Evolutionary conservation across 768 basidiomycete genomes (phyloP).

Genomic region (Leccinum aurantiacum): DNA sequence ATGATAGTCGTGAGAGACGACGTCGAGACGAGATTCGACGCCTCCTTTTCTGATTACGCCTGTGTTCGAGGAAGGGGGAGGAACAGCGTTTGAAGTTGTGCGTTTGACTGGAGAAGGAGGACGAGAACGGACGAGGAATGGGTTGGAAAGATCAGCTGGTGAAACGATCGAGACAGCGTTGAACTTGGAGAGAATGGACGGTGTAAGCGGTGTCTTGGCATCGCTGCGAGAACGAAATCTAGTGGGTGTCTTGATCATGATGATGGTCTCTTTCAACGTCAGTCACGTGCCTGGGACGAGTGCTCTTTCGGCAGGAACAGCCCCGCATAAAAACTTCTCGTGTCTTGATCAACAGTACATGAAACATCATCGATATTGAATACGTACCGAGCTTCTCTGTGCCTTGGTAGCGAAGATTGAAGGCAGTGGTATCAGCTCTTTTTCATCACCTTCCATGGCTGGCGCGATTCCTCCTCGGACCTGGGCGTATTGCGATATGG

Average conservation of each 20-base stretch:
- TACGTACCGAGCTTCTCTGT: too few relatives aligned
- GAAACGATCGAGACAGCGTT: constrained; percentile 37
- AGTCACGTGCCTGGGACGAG: too few relatives aligned
- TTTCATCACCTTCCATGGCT: too few relatives aligned
- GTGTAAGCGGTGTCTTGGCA: constrained; percentile 49
- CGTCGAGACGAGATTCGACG: constrained; percentile 72
- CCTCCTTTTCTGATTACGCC: constrained; percentile 78
- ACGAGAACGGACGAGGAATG: constrained; percentile 58
- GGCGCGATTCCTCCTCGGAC: too few relatives aligned
- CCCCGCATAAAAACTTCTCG: too few relatives aligned
- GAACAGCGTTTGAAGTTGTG: constrained; percentile 46
- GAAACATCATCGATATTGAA: too few relatives aligned
- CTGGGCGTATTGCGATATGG: too few relatives aligned
- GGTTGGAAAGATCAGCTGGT: constrained; percentile 57
- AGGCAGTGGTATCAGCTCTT: too few relatives aligned
- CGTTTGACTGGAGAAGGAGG: constrained; percentile 68
- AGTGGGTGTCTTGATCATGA: constrained; percentile 38
- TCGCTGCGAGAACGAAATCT: constrained; percentile 50
- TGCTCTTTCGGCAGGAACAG: too few relatives aligned
- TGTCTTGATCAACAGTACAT: too few relatives aligned
- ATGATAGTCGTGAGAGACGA: constrained; percentile 74
- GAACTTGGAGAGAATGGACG: constrained; percentile 41
- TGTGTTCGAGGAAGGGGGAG: constrained; percentile 59
- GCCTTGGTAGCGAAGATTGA: too few relatives aligned
- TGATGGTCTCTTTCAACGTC: too few relatives aligned